Evolutionary conservation across 2,329 filamentous ascomycete species (phyloP), one percentile per base, ranked within the genome.

Genomic region (Trichothecium sympodiale): DNA sequence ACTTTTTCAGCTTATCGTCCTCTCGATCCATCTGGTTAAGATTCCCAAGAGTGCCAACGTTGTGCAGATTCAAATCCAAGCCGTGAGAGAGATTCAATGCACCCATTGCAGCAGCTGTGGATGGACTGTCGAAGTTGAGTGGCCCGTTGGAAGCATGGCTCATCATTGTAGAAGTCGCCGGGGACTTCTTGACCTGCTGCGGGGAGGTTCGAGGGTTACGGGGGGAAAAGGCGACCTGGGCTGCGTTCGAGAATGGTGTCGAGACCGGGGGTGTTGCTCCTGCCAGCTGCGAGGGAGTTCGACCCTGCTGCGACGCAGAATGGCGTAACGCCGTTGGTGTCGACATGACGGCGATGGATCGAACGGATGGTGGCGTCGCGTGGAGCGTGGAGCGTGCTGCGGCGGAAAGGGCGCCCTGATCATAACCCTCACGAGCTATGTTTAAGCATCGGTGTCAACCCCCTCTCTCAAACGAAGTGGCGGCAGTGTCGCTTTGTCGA

Each of bases 221-320:
- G 4, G 76, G 75, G 3, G 76, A 77, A 49, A 79, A 74, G 26
- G 67, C 72, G n/a, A 67, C 64, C 35, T 71, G 65, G 2, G 65
- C 64, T 30, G 67, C 61, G 27, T 72, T 68, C 38, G 74, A 78
- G 56, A 80, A 80, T 12, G 76, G 76, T 2, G 76, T 80, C 26
- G 76, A 79, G 17, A 77, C 75, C n/a, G 75, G 74, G 12, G 77
- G 77, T 5, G 76, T 80, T 3, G 71, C 73, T 5, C 60, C 71
- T 3, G 69, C 62, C 38, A 67, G 53, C 44, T 73, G 69, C 14
- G 64, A 66, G 4, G 65, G 66, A 8, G 62, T 64, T 27, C 60
- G 56, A 18, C 60, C 60, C 44, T 63, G 60, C 45, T 62, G 60
- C 25, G 59, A 61, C 18, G 53, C 46, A 34, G 42, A 56, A 43